A percentile compares a stretch with the other conserved stretches of the same genome.
Evolutionary conservation across 441 rosid genomes (phyloP).

Genomic region (California macrophylla): DNA sequence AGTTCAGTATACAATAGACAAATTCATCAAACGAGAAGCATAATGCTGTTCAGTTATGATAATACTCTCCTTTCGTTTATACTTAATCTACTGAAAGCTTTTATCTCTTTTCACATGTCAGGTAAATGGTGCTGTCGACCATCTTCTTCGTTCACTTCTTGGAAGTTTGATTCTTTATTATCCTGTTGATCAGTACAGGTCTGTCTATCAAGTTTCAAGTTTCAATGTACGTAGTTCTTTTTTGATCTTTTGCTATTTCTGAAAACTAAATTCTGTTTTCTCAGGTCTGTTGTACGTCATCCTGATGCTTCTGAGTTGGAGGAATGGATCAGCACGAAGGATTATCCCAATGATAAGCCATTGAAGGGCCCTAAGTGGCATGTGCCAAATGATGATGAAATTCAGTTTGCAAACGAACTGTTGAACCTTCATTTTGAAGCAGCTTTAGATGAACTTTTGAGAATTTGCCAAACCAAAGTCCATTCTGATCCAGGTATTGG

Average conservation of each 20-base stretch:
- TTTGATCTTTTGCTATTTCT: constrained; percentile 10
- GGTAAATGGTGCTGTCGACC: constrained; percentile 98
- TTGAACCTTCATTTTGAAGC: constrained; percentile 78
- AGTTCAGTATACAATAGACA: constrained; percentile 4
- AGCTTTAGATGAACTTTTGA: constrained; percentile 78
- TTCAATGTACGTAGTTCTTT: constrained; percentile 11
- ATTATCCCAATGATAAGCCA: constrained; percentile 45
- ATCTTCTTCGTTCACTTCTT: constrained; percentile 82
- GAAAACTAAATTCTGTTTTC: constrained; percentile 22
- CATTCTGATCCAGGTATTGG: constrained; percentile 75
- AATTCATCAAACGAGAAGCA: neutral
- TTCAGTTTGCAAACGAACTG: constrained; percentile 93
- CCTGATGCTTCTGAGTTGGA: constrained; percentile 78
- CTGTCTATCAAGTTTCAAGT: constrained; percentile 22
- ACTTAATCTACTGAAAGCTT: constrained; percentile 8
- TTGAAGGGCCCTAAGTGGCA: constrained; percentile 71
- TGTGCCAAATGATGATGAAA: constrained; percentile 75
- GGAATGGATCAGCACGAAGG: constrained; percentile 93
- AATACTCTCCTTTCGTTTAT: neutral
- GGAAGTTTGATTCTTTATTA: constrained; percentile 87
- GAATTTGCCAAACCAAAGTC: constrained; percentile 65
- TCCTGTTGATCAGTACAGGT: constrained; percentile 92
- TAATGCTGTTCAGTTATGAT: neutral
- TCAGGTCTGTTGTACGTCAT: constrained; percentile 67
- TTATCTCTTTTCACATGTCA: constrained; percentile 22